Percentiles rank a stretch among this genome's conserved stretches.
Evolutionary conservation across 306 rosid genomes (phyloP).

Genomic region (Cicer arietinum): DNA sequence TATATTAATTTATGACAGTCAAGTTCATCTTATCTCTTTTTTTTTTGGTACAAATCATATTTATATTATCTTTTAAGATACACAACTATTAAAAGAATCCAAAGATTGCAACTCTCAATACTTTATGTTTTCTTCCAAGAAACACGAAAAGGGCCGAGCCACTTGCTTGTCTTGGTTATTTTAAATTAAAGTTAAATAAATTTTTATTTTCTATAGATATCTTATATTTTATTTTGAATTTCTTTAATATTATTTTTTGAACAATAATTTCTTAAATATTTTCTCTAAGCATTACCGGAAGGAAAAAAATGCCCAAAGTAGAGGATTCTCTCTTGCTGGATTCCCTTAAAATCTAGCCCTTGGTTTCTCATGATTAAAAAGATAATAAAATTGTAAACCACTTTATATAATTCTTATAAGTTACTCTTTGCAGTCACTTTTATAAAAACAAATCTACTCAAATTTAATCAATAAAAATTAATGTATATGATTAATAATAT

Average conservation of each 20-base stretch:
- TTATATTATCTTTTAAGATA: not conserved
- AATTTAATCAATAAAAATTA: too few relatives aligned
- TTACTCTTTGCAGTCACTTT: too few relatives aligned
- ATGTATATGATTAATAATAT: too few relatives aligned
- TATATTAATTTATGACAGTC: not conserved
- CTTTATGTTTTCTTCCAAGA: constrained; percentile 43
- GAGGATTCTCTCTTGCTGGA: constrained; percentile 37
- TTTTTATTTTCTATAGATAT: too few relatives aligned
- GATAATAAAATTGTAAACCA: too few relatives aligned
- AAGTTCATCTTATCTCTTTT: not conserved
- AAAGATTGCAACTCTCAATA: constrained; percentile 6
- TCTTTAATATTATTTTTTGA: too few relatives aligned
- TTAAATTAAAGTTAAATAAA: not conserved
- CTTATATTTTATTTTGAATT: too few relatives aligned
- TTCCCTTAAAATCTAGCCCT: not conserved
- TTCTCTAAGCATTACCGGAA: too few relatives aligned
- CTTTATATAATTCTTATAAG: too few relatives aligned
- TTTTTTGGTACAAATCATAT: too few relatives aligned
- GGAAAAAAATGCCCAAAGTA: not conserved
- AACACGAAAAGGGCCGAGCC: constrained; percentile 40
- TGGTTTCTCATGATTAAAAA: not conserved
- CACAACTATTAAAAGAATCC: not conserved
- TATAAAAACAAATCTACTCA: too few relatives aligned
- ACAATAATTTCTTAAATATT: too few relatives aligned
- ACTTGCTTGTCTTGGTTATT: constrained; percentile 33